Conservation (phyloP, 2,329 filamentous ascomycete genomes). For the Microdochium paspali region DNA sequence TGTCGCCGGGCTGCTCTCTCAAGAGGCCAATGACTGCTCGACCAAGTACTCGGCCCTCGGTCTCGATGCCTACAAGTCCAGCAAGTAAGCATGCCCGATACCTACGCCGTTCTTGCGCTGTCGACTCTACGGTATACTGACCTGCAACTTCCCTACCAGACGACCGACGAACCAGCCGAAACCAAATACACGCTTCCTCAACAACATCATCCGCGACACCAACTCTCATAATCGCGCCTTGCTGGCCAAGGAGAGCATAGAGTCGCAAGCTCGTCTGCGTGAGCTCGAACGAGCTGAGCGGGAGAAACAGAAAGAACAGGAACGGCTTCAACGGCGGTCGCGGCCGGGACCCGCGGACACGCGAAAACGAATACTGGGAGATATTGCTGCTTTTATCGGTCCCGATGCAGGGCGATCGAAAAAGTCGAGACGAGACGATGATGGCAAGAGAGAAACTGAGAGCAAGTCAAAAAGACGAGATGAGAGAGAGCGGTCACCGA, state of each 20-base stretch:
- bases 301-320: constrained; percentile 23
- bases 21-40: constrained; percentile 68
- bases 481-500: background rate
- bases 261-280: constrained; percentile 63
- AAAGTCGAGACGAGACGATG: background rate
- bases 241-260: constrained; percentile 72
- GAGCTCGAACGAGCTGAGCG: constrained; percentile 43
- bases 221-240: constrained; percentile 83
- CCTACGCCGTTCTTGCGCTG: constrained; percentile 1
- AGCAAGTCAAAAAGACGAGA: too few species aligned
- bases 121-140: constrained; percentile 7
- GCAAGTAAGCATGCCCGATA: constrained; percentile 28
- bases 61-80: constrained; percentile 50
- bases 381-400: constrained; percentile 49
- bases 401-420: background rate
- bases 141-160: constrained; percentile 27
- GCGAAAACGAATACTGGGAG: constrained; percentile 47
- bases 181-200: constrained; percentile 84
- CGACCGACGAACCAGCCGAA: constrained; percentile 60
- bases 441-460: background rate
- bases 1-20: constrained; percentile 67
- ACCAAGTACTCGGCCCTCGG: constrained; percentile 68
- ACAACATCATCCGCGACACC: constrained; percentile 79
- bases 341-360: constrained; percentile 41
- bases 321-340: constrained; percentile 23